A percentile compares a stretch with the other conserved stretches of the same genome.
Evolutionary conservation across 495 filamentous ascomycete genomes (phyloP).

Genomic region (Neurospora tetrasperma): DNA sequence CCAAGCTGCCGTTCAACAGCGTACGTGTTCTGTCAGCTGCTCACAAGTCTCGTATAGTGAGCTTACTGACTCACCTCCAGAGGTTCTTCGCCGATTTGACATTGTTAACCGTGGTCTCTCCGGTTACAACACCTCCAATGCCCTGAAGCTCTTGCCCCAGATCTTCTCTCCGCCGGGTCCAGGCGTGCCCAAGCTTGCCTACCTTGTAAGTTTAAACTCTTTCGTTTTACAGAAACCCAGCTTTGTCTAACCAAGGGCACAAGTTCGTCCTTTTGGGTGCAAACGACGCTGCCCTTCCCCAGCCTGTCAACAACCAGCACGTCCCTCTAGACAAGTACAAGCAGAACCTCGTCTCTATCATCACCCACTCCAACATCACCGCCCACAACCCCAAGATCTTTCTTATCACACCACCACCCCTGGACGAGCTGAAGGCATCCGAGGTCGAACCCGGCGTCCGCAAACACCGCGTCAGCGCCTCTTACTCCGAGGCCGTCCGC

Average conservation of each 20-base stretch:
- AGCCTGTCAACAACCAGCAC: conserved; percentile 50
- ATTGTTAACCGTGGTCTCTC: conserved; percentile 42
- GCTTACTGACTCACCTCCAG: conserved; percentile 12
- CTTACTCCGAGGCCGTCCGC: conserved; percentile 59
- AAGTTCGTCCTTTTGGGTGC: conserved; percentile 72
- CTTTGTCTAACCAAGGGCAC: neutral
- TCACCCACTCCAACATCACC: conserved; percentile 54
- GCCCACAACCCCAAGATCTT: conserved; percentile 66
- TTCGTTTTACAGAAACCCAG: neutral
- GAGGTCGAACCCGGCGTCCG: conserved; percentile 44
- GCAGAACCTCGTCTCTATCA: conserved; percentile 56
- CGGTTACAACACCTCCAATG: conserved; percentile 40
- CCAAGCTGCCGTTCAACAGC: conserved; percentile 57
- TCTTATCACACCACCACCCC: conserved; percentile 66
- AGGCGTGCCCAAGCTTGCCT: conserved; percentile 41
- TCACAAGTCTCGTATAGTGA: neutral
- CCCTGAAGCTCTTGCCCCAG: conserved; percentile 29
- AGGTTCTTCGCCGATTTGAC: conserved; percentile 34
- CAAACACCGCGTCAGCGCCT: conserved; percentile 51
- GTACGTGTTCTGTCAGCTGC: conserved; percentile 29
- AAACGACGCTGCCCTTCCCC: conserved; percentile 67
- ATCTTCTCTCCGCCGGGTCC: conserved; percentile 36
- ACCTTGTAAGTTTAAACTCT: conserved; percentile 47
- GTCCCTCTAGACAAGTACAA: conserved; percentile 65
- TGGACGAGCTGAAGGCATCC: conserved; percentile 63